Evolutionary conservation across 805 yeast species (phyloP).

Genomic region (Barnettozyma californica): DNA sequence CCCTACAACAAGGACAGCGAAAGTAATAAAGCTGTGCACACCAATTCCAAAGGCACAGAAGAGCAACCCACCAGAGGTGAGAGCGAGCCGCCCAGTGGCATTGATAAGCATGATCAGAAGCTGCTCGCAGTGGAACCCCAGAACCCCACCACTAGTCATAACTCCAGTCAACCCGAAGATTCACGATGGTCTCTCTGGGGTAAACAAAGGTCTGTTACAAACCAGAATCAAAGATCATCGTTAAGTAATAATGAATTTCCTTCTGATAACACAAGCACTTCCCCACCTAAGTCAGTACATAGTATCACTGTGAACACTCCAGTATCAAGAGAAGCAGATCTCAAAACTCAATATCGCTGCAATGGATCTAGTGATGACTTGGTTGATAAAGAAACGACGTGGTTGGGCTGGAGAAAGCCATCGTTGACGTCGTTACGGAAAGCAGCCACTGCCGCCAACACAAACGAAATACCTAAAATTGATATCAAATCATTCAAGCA

Average conservation of each 20-base stretch:
- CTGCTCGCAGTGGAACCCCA: not conserved
- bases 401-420: slow-evolving; percentile 24
- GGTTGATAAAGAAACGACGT: slow-evolving; percentile 5
- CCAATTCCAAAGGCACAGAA: not conserved
- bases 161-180: not conserved
- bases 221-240: not conserved
- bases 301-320: not conserved
- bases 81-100: not conserved
- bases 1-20: not conserved
- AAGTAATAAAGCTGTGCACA: too few relatives aligned
- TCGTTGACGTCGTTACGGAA: slow-evolving; percentile 19
- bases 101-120: not conserved
- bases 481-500: not conserved
- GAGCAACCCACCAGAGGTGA: not conserved
- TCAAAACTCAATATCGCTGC: not conserved
- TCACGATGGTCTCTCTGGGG: slow-evolving; percentile 1
- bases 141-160: not conserved
- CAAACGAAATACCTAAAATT: slow-evolving; percentile 7
- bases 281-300: slow-evolving; percentile 4
- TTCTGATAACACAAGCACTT: not conserved
- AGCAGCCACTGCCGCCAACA: slow-evolving; percentile 21
- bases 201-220: not conserved
- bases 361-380: not conserved
- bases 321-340: not conserved
- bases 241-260: not conserved